A percentile compares a stretch with the other conserved stretches of the same genome.
These are phyloP conservation scores for Nakaseomyces sp. DNA, from an alignment of 1,139 yeast species.

Conservation along the genomic window DNA sequence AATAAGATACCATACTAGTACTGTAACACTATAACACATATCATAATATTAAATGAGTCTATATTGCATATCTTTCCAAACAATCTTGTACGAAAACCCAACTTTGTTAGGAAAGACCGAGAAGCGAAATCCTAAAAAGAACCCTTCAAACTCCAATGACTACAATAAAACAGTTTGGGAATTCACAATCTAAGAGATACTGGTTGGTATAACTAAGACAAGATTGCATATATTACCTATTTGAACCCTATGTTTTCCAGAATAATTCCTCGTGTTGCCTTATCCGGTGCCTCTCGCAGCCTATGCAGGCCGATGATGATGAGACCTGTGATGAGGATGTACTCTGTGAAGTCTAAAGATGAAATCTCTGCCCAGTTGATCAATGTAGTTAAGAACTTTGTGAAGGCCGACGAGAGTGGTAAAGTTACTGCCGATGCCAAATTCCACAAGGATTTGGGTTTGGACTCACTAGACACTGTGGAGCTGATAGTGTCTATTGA, in stretches of 20 bases:
- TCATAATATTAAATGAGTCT: too few relatives aligned
- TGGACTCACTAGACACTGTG: conserved; percentile 63
- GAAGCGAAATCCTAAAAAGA: too few relatives aligned
- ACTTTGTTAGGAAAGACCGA: too few relatives aligned
- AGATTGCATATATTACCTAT: neutral
- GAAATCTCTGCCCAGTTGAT: conserved; percentile 6
- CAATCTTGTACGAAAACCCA: too few relatives aligned
- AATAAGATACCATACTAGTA: too few relatives aligned
- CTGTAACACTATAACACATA: too few relatives aligned
- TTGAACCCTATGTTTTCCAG: neutral
- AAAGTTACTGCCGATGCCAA: conserved; percentile 27
- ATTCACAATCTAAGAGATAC: too few relatives aligned
- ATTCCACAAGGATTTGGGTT: conserved; percentile 44
- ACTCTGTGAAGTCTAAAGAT: neutral
- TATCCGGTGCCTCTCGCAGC: neutral
- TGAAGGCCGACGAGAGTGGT: conserved; percentile 22
- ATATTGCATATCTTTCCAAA: too few relatives aligned
- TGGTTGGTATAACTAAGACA: too few relatives aligned
- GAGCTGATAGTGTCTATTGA: conserved; percentile 66
- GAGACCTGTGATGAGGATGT: neutral
- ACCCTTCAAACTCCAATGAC: too few relatives aligned
- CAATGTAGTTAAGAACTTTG: conserved; percentile 28
- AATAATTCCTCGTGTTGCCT: conserved; percentile 1
- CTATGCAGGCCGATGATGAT: conserved; percentile 1
- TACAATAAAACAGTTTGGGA: too few relatives aligned